Percentiles rank a stretch among this genome's conserved stretches.
Conservation (phyloP, 1,284 basidiomycete genomes). For the Fomitopsis schrenkii region DNA sequence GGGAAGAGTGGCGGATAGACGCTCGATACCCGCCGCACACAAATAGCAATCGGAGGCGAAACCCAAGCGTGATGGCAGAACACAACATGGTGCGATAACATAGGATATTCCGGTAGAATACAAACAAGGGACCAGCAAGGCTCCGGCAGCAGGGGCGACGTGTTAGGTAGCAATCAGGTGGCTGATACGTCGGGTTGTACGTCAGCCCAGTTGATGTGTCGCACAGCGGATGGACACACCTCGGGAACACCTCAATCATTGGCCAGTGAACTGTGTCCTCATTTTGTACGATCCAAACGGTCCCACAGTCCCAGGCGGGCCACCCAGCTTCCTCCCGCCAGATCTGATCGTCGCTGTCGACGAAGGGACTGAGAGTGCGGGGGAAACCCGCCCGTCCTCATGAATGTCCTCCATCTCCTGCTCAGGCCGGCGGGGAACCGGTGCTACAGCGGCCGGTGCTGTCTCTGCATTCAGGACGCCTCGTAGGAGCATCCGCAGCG, state of each 20-base stretch:
- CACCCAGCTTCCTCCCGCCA: slow-evolving; percentile 26
- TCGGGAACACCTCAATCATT: not conserved
- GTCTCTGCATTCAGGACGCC: slow-evolving; percentile 9
- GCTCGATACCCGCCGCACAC: not conserved
- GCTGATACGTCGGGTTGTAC: not conserved
- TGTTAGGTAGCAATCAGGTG: not conserved
- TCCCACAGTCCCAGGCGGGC: slow-evolving; percentile 39
- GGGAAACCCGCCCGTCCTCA: slow-evolving; percentile 6
- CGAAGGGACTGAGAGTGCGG: slow-evolving; percentile 20
- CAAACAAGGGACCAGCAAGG: too few species aligned
- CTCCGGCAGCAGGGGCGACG: too few species aligned
- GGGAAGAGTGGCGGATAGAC: not conserved
- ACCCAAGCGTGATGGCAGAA: not conserved
- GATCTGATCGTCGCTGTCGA: not conserved
- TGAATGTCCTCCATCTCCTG: not conserved
- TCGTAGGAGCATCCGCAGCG: slow-evolving; percentile 69
- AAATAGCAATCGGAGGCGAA: not conserved
- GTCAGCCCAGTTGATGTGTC: not conserved
- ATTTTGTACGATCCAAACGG: slow-evolving; percentile 42
- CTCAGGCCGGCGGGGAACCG: not conserved
- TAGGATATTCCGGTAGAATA: too few species aligned
- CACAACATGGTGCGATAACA: not conserved
- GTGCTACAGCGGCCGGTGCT: not conserved
- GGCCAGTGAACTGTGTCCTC: not conserved
- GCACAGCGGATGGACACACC: not conserved